A percentile compares a stretch with the other conserved stretches of the same genome.
phyloP scores from a whole-genome alignment of 495 filamentous ascomycete genomes.

The Neurospora tetrasperma region DNA sequence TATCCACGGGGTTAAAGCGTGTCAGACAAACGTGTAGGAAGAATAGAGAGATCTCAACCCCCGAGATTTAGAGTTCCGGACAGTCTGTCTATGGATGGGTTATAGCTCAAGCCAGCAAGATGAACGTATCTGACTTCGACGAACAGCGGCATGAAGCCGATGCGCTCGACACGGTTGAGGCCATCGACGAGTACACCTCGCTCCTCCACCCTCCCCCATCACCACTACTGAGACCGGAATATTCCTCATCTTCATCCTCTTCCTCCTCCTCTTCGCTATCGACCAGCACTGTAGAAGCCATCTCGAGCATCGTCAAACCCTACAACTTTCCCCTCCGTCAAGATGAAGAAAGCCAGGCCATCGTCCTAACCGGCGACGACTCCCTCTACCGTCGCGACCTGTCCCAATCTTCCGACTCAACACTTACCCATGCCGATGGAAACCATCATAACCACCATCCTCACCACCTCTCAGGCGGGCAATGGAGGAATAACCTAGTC shows the following conservation, averaged over 20 bases:
- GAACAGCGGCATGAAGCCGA: not conserved
- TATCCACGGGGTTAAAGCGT: too few relatives aligned
- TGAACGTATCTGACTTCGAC: too few relatives aligned
- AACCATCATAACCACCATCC: not conserved
- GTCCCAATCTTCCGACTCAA: not conserved
- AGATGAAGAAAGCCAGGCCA: not conserved
- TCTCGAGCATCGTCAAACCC: not conserved
- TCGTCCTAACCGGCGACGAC: not conserved
- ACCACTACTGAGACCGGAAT: not conserved
- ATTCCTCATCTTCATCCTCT: not conserved
- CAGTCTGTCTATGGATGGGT: too few relatives aligned
- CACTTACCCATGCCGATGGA: not conserved
- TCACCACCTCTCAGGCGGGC: not conserved
- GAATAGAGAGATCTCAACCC: too few relatives aligned
- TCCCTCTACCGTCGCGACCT: not conserved
- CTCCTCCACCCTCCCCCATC: not conserved
- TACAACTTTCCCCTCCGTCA: not conserved
- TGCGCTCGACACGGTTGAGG: not conserved
- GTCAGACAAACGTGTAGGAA: too few relatives aligned
- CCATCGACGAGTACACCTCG: not conserved
- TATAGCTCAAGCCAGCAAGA: too few relatives aligned
- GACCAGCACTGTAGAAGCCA: not conserved
- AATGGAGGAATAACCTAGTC: conserved; percentile 11
- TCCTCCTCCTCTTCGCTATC: not conserved
- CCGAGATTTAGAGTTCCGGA: too few relatives aligned